Conservation (phyloP, 306 rosid species). For the Dalbergia cochinchinensis region DNA sequence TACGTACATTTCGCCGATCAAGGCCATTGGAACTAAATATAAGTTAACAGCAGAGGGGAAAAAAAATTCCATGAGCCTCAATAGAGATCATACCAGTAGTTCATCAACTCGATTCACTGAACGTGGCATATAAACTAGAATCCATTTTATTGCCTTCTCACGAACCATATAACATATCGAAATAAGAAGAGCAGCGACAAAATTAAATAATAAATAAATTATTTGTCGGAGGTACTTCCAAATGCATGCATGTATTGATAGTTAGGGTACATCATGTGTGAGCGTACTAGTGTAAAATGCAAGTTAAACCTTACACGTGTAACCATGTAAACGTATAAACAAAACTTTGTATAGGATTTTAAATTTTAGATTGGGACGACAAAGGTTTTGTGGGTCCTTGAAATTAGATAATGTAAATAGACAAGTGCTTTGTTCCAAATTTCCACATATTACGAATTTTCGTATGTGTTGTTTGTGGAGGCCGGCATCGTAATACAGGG, state of each 20-base stretch:
- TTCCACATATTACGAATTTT: no score
- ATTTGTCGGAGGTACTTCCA: slow-evolving; percentile 38
- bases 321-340: slow-evolving; percentile 11
- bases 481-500: no score
- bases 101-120: slow-evolving; percentile 36
- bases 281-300: slow-evolving; percentile 3
- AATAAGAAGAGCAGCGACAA: slow-evolving; percentile 39
- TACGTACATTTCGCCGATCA: no score
- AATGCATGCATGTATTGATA: slow-evolving; percentile 26
- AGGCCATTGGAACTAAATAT: background rate
- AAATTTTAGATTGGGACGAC: no score
- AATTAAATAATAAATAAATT: slow-evolving; percentile 25
- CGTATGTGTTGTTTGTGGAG: no score
- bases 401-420: no score
- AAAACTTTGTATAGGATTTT: no score
- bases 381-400: no score
- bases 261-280: slow-evolving; percentile 41
- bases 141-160: slow-evolving; percentile 30
- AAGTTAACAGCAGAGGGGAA: background rate
- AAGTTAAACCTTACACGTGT: background rate
- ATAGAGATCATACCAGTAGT: background rate
- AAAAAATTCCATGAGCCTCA: background rate
- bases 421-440: no score
- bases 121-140: slow-evolving; percentile 17
- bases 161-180: background rate